phyloP scores from a whole-genome alignment of 495 filamentous ascomycete species.

The Lichenothelia convexa region DNA sequence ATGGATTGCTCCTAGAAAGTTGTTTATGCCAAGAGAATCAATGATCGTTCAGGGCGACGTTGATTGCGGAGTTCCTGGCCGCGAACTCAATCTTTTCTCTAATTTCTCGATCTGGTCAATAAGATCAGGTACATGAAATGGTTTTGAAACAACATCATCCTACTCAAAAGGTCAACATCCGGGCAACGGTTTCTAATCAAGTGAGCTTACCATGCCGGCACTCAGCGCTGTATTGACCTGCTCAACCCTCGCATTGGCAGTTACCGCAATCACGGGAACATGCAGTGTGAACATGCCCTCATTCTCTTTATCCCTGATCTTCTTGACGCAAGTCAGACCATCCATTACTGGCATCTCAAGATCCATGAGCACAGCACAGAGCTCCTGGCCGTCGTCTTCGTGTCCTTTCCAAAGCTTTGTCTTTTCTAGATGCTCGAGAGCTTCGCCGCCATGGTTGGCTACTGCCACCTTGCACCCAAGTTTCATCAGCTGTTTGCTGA shows the following conservation, averaged over 20 bases:
- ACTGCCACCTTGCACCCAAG: conserved; percentile 5
- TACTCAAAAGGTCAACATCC: background rate
- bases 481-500: conserved; percentile 6
- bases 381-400: background rate
- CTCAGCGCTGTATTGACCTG: conserved; percentile 6
- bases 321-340: conserved; percentile 7
- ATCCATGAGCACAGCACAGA: conserved; percentile 5
- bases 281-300: conserved; percentile 2
- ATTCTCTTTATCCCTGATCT: conserved; percentile 6
- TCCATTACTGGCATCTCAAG: conserved; percentile 16
- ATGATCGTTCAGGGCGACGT: too few species aligned
- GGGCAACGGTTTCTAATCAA: background rate
- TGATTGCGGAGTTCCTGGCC: too few species aligned
- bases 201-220: conserved; percentile 7
- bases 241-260: conserved; percentile 10
- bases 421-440: conserved; percentile 3
- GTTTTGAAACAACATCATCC: conserved; percentile 9
- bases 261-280: conserved; percentile 10
- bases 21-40: too few species aligned
- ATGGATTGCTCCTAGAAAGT: too few species aligned
- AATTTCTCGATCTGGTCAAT: background rate
- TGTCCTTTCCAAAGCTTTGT: background rate
- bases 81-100: too few species aligned
- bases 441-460: conserved; percentile 11
- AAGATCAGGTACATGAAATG: conserved; percentile 6